Percentiles rank a stretch among this genome's conserved stretches.
These are phyloP conservation scores for Quercus tomentella DNA, from an alignment of 331 rosid genomes.

Conservation along the genomic window DNA sequence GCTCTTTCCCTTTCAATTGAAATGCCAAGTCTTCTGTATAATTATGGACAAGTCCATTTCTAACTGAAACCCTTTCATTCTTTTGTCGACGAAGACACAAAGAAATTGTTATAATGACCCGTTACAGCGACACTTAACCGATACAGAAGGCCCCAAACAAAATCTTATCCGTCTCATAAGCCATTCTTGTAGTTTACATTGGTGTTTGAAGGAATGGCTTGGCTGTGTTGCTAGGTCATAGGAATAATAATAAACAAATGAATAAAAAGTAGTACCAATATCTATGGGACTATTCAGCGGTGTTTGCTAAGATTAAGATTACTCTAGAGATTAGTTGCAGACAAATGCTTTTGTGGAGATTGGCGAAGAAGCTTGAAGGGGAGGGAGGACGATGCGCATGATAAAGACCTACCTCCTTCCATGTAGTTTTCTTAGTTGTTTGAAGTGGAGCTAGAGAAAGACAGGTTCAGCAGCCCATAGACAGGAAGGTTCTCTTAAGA, in stretches of 20 bases:
- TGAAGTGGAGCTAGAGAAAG: constrained; percentile 77
- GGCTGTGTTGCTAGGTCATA: neutral
- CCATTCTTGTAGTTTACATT: neutral
- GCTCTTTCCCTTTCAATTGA: constrained; percentile 22
- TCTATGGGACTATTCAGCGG: no score
- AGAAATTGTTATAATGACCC: constrained; percentile 37
- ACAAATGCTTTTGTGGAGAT: neutral
- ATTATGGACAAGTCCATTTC: constrained; percentile 48
- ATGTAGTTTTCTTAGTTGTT: constrained; percentile 60
- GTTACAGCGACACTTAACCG: constrained; percentile 70
- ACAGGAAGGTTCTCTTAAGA: constrained; percentile 39
- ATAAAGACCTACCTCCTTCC: constrained; percentile 74
- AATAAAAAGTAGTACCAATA: no score
- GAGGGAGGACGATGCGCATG: constrained; percentile 45
- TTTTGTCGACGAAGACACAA: constrained; percentile 27
- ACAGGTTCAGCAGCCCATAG: constrained; percentile 18
- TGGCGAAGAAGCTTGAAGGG: constrained; percentile 18
- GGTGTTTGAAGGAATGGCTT: neutral
- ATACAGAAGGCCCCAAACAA: constrained; percentile 30
- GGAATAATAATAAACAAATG: no score
- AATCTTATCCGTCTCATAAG: neutral
- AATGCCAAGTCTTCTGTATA: constrained; percentile 39
- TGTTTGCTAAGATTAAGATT: neutral
- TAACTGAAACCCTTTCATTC: constrained; percentile 21
- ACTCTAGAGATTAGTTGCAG: constrained; percentile 23